Percentiles rank a stretch among this genome's conserved stretches.
phyloP scores from a whole-genome alignment of 2,329 filamentous ascomycete genomes.

The Nannizziopsis arthrosporioides region DNA sequence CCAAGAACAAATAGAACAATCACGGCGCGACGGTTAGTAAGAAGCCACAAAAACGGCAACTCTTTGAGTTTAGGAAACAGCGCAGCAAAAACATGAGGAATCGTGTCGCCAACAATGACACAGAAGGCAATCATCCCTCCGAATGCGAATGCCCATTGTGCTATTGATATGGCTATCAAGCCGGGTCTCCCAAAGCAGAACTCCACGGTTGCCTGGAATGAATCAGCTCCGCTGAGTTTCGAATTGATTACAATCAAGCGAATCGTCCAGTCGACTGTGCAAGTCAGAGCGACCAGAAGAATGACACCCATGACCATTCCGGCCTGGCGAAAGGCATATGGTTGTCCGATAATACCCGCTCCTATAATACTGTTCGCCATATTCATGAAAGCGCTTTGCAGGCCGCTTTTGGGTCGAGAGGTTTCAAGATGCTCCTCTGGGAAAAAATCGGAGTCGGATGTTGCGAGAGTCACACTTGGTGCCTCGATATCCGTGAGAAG shows the following conservation, averaged over 20 bases:
- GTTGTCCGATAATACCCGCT: slow-evolving; percentile 65
- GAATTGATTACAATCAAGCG: slow-evolving; percentile 93
- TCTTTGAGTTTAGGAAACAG: slow-evolving; percentile 64
- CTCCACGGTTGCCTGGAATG: slow-evolving; percentile 91
- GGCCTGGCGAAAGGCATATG: slow-evolving; percentile 90
- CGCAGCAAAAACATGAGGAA: slow-evolving; percentile 75
- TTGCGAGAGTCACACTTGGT: slow-evolving; percentile 63
- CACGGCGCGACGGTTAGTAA: slow-evolving; percentile 69
- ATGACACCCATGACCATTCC: slow-evolving; percentile 70
- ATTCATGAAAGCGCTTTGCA: slow-evolving; percentile 93
- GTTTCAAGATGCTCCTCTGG: slow-evolving; percentile 49
- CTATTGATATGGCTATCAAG: slow-evolving; percentile 76
- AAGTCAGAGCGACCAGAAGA: slow-evolving; percentile 65
- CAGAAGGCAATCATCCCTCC: slow-evolving; percentile 98
- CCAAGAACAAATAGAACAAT: slow-evolving; percentile 81
- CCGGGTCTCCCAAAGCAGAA: slow-evolving; percentile 85
- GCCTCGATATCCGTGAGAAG: slow-evolving; percentile 74
- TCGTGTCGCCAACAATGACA: slow-evolving; percentile 92
- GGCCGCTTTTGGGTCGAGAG: slow-evolving; percentile 67
- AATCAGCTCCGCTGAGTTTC: slow-evolving; percentile 86
- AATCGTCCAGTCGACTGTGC: slow-evolving; percentile 94
- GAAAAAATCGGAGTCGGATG: slow-evolving; percentile 42
- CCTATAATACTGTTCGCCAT: slow-evolving; percentile 98
- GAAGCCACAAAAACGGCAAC: slow-evolving; percentile 65
- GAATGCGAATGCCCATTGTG: slow-evolving; percentile 97